Evolutionary conservation across 2,329 filamentous ascomycete species (phyloP).

Genomic region (Claviceps monticola): DNA sequence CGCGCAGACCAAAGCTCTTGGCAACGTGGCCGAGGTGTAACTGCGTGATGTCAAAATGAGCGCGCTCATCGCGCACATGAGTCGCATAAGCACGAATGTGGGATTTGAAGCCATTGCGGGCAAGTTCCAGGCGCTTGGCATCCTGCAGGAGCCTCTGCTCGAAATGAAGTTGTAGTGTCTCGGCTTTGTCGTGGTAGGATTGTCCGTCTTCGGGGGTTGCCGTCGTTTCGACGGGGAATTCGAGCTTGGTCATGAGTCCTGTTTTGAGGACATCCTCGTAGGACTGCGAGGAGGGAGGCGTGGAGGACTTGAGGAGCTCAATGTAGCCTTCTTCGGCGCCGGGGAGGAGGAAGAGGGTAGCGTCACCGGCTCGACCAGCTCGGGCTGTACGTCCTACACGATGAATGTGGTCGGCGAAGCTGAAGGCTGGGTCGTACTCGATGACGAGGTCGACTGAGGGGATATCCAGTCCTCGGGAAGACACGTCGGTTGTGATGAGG

Average conservation of each 20-base stretch:
- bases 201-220: conserved; percentile 26
- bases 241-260: conserved; percentile 46
- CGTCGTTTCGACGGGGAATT: conserved; percentile 59
- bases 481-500: conserved; percentile 87
- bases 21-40: conserved; percentile 86
- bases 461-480: conserved; percentile 87
- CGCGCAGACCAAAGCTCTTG: conserved; percentile 82
- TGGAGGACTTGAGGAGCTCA: conserved; percentile 45
- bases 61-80: conserved; percentile 71
- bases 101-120: conserved; percentile 74
- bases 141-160: conserved; percentile 47
- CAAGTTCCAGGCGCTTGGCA: conserved; percentile 61
- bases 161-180: conserved; percentile 44
- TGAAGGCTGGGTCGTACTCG: conserved; percentile 93
- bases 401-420: conserved; percentile 84
- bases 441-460: conserved; percentile 90
- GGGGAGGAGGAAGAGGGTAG: conserved; percentile 78
- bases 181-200: conserved; percentile 36
- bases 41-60: conserved; percentile 81
- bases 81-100: conserved; percentile 93
- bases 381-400: conserved; percentile 89
- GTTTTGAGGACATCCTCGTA: conserved; percentile 48
- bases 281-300: conserved; percentile 33
- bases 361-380: conserved; percentile 76
- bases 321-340: conserved; percentile 90